Evolutionary conservation across 2,329 filamentous ascomycete species (phyloP).

Genomic region (Scedosporium minutisporum): DNA sequence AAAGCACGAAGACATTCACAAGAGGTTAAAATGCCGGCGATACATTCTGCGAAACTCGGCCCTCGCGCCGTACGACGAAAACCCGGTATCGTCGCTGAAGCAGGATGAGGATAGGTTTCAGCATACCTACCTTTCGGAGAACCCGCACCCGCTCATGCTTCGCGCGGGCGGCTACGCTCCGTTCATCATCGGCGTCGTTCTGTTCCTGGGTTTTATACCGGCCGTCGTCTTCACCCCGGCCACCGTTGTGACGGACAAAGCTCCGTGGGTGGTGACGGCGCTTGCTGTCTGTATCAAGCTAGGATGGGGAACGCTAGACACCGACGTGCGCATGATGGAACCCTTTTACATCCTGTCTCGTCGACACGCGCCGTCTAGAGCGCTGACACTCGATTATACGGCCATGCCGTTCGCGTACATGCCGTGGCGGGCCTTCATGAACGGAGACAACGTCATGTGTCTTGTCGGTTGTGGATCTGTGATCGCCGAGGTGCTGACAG

Average conservation of each 20-base stretch:
- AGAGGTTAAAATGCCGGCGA: conserved; percentile 53
- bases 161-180: conserved; percentile 49
- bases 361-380: conserved; percentile 54
- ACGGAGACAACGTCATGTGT: conserved; percentile 56
- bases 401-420: conserved; percentile 60
- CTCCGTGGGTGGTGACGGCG: conserved; percentile 56
- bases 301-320: conserved; percentile 59
- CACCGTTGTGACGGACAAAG: conserved; percentile 46
- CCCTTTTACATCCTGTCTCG: conserved; percentile 62
- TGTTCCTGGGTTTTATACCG: conserved; percentile 50
- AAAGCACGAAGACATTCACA: conserved; percentile 56
- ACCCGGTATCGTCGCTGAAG: conserved; percentile 19
- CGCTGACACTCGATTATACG: conserved; percentile 63
- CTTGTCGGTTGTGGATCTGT: conserved; percentile 62
- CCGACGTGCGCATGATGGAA: conserved; percentile 62
- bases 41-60: conserved; percentile 64
- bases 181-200: conserved; percentile 47
- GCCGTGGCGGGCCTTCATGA: conserved; percentile 50
- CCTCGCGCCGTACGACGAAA: conserved; percentile 52
- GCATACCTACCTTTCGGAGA: conserved; percentile 40
- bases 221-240: conserved; percentile 50
- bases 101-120: conserved; percentile 36
- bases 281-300: conserved; percentile 59
- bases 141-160: conserved; percentile 62
- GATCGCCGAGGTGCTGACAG: conserved; percentile 63